Percentiles rank a stretch among this genome's conserved stretches.
phyloP scores from a whole-genome alignment of 169 alveolate genomes.

The Plasmodium blacklocki region DNA sequence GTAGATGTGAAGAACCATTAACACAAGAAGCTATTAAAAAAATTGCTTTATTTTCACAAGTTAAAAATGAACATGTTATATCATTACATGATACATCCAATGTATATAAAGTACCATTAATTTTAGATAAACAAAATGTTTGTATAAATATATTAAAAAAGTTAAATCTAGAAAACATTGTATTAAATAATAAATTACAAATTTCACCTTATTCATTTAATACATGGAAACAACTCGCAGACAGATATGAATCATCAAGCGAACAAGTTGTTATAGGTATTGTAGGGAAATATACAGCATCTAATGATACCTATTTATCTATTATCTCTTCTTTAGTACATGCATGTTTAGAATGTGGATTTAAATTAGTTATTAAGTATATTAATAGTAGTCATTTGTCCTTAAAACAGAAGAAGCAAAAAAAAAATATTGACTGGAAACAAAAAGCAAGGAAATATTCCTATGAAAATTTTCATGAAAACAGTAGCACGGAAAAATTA shows the following conservation, averaged over 20 bases:
- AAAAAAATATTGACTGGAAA: conserved; percentile 40
- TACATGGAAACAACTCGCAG: conserved; percentile 81
- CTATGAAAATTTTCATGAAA: conserved; percentile 13
- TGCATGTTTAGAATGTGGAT: conserved; percentile 91
- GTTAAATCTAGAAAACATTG: conserved; percentile 59
- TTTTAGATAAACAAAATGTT: conserved; percentile 87
- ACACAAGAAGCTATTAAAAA: conserved; percentile 84
- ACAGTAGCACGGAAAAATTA: conserved; percentile 11
- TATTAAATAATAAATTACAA: conserved; percentile 37
- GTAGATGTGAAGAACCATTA: conserved; percentile 89
- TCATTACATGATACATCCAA: conserved; percentile 74
- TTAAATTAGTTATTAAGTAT: conserved; percentile 82
- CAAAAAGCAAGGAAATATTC: conserved; percentile 25
- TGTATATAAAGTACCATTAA: conserved; percentile 86
- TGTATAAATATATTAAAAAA: conserved; percentile 74
- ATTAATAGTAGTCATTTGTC: conserved; percentile 87
- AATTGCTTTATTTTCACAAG: conserved; percentile 89
- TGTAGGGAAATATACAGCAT: conserved; percentile 95
- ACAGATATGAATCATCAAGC: conserved; percentile 61
- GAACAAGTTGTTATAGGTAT: conserved; percentile 89
- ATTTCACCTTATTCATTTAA: conserved; percentile 75
- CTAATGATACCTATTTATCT: conserved; percentile 94
- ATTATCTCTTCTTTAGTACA: conserved; percentile 94
- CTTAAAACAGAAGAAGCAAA: conserved; percentile 76
- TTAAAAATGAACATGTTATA: conserved; percentile 85